A percentile compares a stretch with the other conserved stretches of the same genome.
These are phyloP conservation scores for sunflower (Helianthus annuus) DNA, from an alignment of 129 eudicot species.

Conservation along the genomic window HanXRQr2.0-SUNRISE NC_035441.2:172096947-172097446, in stretches of 20 bases:
- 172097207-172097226: not conserved
- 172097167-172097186: not conserved
- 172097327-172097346: not conserved
- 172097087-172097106: constrained; percentile 5
- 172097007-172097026: constrained; percentile 14
- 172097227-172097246: not conserved
- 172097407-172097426: not conserved
- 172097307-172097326: not conserved
- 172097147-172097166: not conserved
- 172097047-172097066: not conserved
- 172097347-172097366: not conserved
- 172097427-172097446: not conserved
- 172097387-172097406: not conserved
- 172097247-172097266: not conserved
- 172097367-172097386: not conserved
- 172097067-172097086: constrained; percentile 1
- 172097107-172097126: constrained; percentile 9
- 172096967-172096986: not conserved
- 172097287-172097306: not conserved
- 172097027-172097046: constrained; percentile 3
- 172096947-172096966: constrained; percentile 5
- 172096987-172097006: not conserved
- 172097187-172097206: not conserved
- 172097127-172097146: constrained; percentile 11
- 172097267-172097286: not conserved